A percentile compares a stretch with the other conserved stretches of the same genome.
Evolutionary conservation across 306 rosid species (phyloP).

Genomic region (Lathyrus aphaca): DNA sequence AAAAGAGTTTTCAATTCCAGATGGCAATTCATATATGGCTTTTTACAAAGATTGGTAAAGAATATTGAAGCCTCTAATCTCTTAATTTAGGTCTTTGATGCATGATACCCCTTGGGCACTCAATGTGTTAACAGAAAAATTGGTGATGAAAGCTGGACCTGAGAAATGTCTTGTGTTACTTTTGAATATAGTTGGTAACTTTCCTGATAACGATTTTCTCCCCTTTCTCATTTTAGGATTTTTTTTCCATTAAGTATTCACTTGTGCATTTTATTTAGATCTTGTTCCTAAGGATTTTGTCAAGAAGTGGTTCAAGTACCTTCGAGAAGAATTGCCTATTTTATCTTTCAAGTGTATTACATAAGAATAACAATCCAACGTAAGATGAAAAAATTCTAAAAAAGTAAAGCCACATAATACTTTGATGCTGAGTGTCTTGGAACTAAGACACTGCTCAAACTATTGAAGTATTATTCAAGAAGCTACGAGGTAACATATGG

Average conservation of each 20-base stretch:
- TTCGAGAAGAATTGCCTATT: slow-evolving; percentile 93
- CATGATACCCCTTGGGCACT: slow-evolving; percentile 95
- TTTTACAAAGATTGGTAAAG: slow-evolving; percentile 88
- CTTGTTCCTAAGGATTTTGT: slow-evolving; percentile 93
- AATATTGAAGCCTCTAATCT: slow-evolving; percentile 95
- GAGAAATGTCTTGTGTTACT: slow-evolving; percentile 88
- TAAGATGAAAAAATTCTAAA: slow-evolving; percentile 89
- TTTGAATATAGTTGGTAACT: slow-evolving; percentile 86
- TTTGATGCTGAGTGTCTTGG: slow-evolving; percentile 91
- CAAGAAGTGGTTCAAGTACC: slow-evolving; percentile 92
- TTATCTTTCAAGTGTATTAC: slow-evolving; percentile 97
- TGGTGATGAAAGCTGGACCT: slow-evolving; percentile 82
- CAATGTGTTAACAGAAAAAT: slow-evolving; percentile 81
- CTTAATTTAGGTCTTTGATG: slow-evolving; percentile 93
- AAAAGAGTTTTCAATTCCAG: no score
- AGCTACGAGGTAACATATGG: slow-evolving; percentile 73
- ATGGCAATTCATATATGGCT: slow-evolving; percentile 75
- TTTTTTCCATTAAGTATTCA: slow-evolving; percentile 20
- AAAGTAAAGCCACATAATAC: slow-evolving; percentile 60
- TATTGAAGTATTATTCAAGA: slow-evolving; percentile 95
- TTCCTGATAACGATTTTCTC: neutral
- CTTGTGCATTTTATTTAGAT: slow-evolving; percentile 53
- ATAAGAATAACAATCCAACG: slow-evolving; percentile 87
- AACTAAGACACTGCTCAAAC: slow-evolving; percentile 86
- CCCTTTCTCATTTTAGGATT: neutral